These are phyloP conservation scores for Pholiota microspora DNA, from an alignment of 768 basidiomycete genomes.

Conservation along the genomic window DNA sequence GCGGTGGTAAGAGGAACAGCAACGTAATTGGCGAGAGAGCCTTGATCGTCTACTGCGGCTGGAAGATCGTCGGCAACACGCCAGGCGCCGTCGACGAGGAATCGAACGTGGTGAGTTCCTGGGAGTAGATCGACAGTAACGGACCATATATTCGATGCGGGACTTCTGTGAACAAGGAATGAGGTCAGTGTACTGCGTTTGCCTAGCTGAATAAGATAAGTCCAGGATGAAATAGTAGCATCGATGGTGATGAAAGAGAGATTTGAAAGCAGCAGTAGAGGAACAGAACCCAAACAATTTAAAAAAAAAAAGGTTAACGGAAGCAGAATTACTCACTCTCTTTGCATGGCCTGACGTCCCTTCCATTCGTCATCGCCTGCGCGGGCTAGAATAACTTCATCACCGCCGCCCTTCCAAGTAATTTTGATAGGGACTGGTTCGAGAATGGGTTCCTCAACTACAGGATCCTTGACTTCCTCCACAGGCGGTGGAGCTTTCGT, in stretches of 20 bases:
- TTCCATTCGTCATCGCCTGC: conserved; percentile 79
- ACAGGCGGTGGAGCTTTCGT: conserved; percentile 14
- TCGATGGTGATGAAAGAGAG: conserved; percentile 2
- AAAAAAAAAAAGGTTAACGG: conserved; percentile 11
- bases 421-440: conserved; percentile 49
- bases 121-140: conserved; percentile 61
- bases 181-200: no score
- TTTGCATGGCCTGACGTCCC: conserved; percentile 61
- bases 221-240: no score
- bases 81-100: conserved; percentile 91
- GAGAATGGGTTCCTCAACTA: conserved; percentile 18
- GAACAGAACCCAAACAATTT: conserved; percentile 4
- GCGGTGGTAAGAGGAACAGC: conserved; percentile 45
- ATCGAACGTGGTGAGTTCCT: conserved; percentile 92
- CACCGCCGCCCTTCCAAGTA: conserved; percentile 65
- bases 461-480: conserved; percentile 9
- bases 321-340: conserved; percentile 45
- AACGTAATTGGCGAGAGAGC: conserved; percentile 92
- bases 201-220: no score
- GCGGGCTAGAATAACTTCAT: conserved; percentile 62
- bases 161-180: conserved; percentile 18
- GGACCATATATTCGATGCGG: conserved; percentile 29
- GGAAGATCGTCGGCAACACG: conserved; percentile 73
- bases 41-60: conserved; percentile 91
- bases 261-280: conserved; percentile 8